Conservation (phyloP, 352 stramenopile genomes). For the Globisporangium cystogenes region DNA sequence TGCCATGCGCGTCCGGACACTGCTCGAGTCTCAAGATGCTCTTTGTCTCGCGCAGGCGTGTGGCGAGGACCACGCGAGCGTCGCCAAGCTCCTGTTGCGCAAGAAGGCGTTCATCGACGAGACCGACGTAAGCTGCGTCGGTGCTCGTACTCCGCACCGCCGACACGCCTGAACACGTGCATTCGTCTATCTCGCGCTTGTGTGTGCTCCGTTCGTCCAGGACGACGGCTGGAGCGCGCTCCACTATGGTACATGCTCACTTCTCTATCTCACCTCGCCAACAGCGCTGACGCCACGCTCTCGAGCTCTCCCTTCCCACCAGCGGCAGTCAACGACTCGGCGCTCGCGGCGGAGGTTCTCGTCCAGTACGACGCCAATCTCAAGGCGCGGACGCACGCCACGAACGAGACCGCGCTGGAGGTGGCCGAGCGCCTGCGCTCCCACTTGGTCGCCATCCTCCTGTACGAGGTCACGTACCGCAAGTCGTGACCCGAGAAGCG, state of each 20-base stretch:
- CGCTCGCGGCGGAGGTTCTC: slow-evolving; percentile 61
- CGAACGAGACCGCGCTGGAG: slow-evolving; percentile 73
- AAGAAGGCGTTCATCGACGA: slow-evolving; percentile 78
- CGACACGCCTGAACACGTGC: neutral
- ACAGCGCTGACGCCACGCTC: slow-evolving; percentile 1
- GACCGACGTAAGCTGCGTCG: slow-evolving; percentile 42
- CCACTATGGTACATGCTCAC: slow-evolving; percentile 52
- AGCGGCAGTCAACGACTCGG: slow-evolving; percentile 65
- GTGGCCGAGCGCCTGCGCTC: slow-evolving; percentile 70
- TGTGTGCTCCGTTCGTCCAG: slow-evolving; percentile 19
- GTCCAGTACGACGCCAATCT: slow-evolving; percentile 56
- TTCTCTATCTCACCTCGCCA: neutral
- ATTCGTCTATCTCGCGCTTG: slow-evolving; percentile 1
- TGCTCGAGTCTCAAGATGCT: neutral
- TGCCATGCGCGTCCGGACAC: neutral
- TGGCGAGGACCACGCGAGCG: slow-evolving; percentile 54
- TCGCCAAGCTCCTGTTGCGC: slow-evolving; percentile 55
- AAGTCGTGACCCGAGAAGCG: slow-evolving; percentile 13
- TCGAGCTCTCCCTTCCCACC: slow-evolving; percentile 6
- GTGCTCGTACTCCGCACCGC: neutral
- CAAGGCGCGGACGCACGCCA: slow-evolving; percentile 53
- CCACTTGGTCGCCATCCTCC: slow-evolving; percentile 64
- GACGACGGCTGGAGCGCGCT: slow-evolving; percentile 72
- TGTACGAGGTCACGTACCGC: slow-evolving; percentile 70
- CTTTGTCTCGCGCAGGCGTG: slow-evolving; percentile 35